phyloP scores from a whole-genome alignment of 805 yeast species.

The Diddensiella santjacobensis region DNA sequence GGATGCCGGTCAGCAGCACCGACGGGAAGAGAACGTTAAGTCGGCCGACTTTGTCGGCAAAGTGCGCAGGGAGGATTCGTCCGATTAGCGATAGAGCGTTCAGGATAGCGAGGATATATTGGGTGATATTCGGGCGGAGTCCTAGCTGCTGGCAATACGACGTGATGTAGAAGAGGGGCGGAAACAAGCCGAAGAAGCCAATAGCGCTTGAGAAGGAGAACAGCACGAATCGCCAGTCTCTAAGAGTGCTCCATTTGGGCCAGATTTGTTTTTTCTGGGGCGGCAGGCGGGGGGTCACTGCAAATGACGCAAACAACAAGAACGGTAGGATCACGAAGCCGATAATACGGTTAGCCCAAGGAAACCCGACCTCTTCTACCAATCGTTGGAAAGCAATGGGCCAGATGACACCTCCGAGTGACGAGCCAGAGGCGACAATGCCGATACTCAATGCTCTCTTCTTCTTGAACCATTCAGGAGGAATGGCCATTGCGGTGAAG shows the following conservation, averaged over 20 bases:
- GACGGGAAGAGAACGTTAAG: conserved; percentile 37
- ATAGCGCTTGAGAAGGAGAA: conserved; percentile 18
- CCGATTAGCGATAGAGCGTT: conserved; percentile 43
- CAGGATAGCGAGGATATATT: conserved; percentile 30
- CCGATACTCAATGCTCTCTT: conserved; percentile 48
- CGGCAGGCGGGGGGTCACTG: conserved; percentile 12
- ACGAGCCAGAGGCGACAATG: conserved; percentile 46
- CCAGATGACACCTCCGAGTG: conserved; percentile 50
- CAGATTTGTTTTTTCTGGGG: conserved; percentile 6
- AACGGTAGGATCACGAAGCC: conserved; percentile 38
- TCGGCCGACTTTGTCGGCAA: conserved; percentile 48
- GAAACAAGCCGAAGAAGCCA: conserved; percentile 28
- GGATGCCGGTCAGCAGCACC: conserved; percentile 31
- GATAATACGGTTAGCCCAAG: conserved; percentile 50
- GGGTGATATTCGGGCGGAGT: conserved; percentile 18
- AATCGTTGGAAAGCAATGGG: conserved; percentile 42
- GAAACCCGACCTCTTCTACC: conserved; percentile 45
- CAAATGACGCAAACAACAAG: conserved; percentile 6
- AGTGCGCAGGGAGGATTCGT: conserved; percentile 43
- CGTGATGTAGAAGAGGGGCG: conserved; percentile 32
- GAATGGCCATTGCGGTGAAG: conserved; percentile 42
- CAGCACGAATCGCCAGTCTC: conserved; percentile 23
- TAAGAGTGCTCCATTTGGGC: conserved; percentile 26
- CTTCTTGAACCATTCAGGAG: conserved; percentile 49
- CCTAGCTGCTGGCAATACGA: conserved; percentile 27